A percentile compares a stretch with the other conserved stretches of the same genome.
phyloP scores from a whole-genome alignment of 495 filamentous ascomycete genomes.

The Penicillium samsonianum region DNA sequence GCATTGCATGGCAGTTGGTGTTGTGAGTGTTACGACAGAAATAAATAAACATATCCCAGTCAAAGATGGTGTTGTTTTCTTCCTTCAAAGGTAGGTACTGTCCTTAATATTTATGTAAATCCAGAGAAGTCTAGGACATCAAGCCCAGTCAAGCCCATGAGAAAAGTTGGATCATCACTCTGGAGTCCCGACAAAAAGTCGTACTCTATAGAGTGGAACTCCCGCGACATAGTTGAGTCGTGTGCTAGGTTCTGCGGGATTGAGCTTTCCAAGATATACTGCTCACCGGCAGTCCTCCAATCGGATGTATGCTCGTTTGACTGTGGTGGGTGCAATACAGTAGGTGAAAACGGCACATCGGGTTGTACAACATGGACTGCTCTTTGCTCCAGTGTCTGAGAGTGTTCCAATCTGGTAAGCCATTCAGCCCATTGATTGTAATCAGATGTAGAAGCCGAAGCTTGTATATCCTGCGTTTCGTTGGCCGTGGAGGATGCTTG shows the following conservation, averaged over 20 bases:
- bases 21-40: too few species aligned
- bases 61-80: too few species aligned
- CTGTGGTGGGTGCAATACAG: not conserved
- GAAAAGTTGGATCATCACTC: slow-evolving; percentile 22
- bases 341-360: not conserved
- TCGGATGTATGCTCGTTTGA: not conserved
- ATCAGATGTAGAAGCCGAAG: not conserved
- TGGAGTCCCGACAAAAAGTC: slow-evolving; percentile 14
- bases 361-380: not conserved
- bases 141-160: slow-evolving; percentile 30
- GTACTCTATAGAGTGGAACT: not conserved
- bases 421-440: slow-evolving; percentile 23
- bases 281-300: slow-evolving; percentile 7
- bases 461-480: not conserved
- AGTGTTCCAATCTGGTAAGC: slow-evolving; percentile 11
- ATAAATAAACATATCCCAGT: too few species aligned
- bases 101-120: slow-evolving; percentile 7
- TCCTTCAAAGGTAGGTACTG: too few species aligned
- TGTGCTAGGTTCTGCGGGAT: not conserved
- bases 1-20: too few species aligned
- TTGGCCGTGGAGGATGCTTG: not conserved
- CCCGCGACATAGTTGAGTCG: not conserved
- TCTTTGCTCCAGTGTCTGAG: not conserved
- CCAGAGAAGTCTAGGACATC: slow-evolving; percentile 26
- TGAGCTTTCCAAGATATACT: not conserved